phyloP scores from a whole-genome alignment of 768 basidiomycete genomes.

The Termitomyces sp. region DNA sequence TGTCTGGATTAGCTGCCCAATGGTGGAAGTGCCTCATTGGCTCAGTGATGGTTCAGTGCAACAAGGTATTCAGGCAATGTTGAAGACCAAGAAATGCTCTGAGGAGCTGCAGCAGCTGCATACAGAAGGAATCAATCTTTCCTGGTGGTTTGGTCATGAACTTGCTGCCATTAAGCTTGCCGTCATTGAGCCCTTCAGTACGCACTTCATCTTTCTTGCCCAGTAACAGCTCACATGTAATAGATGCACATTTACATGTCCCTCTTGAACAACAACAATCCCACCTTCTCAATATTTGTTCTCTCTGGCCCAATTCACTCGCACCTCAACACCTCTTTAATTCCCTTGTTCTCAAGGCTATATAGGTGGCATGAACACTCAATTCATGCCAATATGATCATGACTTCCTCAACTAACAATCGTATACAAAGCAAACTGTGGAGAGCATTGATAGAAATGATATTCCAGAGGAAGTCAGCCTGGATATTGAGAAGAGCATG shows the following conservation, averaged over 20 bases:
- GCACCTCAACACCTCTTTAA: background rate
- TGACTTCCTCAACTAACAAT: background rate
- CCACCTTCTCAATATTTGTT: background rate
- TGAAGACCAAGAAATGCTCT: too few species aligned
- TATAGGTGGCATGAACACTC: background rate
- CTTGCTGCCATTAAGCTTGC: background rate
- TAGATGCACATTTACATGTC: background rate
- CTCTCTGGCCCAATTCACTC: background rate
- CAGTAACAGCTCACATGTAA: too few species aligned
- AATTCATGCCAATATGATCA: background rate
- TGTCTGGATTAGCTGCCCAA: too few species aligned
- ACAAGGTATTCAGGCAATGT: too few species aligned
- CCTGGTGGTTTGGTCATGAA: too few species aligned
- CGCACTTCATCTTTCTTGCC: background rate
- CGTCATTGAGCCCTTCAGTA: slow-evolving; percentile 7
- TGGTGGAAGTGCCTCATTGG: too few species aligned
- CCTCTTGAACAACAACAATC: background rate
- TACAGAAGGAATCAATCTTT: too few species aligned
- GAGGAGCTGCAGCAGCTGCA: too few species aligned
- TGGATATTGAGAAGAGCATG: background rate
- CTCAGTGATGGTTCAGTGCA: too few species aligned
- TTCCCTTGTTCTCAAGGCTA: background rate
- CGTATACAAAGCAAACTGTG: background rate
- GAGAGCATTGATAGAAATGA: background rate
- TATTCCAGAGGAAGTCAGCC: background rate